These are phyloP conservation scores for Candida sanyaensis DNA, from an alignment of 1,139 yeast species.

Conservation along the genomic window DNA sequence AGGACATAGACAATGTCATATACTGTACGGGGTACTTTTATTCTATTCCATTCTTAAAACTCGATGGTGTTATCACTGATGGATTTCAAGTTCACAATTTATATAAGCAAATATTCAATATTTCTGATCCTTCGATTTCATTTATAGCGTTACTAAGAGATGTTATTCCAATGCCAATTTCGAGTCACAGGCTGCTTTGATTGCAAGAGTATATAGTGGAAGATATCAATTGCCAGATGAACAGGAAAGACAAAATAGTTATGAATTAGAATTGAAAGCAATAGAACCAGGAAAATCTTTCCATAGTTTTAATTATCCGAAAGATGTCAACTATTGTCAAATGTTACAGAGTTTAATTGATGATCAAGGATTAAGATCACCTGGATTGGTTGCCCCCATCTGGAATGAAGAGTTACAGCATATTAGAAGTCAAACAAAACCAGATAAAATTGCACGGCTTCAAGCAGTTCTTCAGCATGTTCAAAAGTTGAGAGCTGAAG, in stretches of 20 bases:
- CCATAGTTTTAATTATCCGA: constrained; percentile 31
- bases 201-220: constrained; percentile 45
- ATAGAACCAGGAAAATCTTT: constrained; percentile 27
- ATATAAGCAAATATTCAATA: constrained; percentile 46
- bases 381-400: constrained; percentile 25
- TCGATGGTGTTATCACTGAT: constrained; percentile 23
- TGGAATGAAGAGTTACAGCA: constrained; percentile 25
- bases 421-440: constrained; percentile 19
- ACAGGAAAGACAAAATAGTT: constrained; percentile 29
- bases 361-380: constrained; percentile 15
- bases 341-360: constrained; percentile 23
- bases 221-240: constrained; percentile 35
- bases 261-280: constrained; percentile 19
- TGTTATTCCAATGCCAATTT: constrained; percentile 49
- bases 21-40: constrained; percentile 54
- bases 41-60: constrained; percentile 41
- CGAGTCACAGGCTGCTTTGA: constrained; percentile 50
- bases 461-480: constrained; percentile 22
- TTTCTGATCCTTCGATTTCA: constrained; percentile 45
- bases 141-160: constrained; percentile 40
- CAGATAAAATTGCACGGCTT: constrained; percentile 22
- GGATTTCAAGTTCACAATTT: constrained; percentile 35
- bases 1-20: constrained; percentile 38
- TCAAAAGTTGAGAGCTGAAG: constrained; percentile 18
- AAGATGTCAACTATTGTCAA: constrained; percentile 32